phyloP scores from a whole-genome alignment of 2,329 filamentous ascomycete genomes.

The Aureobasidium pullulans region DNA sequence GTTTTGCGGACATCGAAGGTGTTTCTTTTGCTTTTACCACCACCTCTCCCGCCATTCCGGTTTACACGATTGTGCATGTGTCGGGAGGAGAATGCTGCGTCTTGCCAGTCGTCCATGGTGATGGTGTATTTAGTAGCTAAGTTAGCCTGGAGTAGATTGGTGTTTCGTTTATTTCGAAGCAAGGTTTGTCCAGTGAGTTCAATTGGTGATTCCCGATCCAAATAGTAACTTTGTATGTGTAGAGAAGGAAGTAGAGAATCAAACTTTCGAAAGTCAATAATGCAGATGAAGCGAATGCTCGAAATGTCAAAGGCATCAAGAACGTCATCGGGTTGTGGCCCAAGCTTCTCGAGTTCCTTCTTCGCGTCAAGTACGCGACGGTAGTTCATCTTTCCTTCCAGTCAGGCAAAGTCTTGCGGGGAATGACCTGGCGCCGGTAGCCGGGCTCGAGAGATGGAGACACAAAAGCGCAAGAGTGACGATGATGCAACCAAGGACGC shows the following conservation, averaged over 20 bases:
- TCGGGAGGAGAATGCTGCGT: neutral
- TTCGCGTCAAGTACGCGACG: neutral
- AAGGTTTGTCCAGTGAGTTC: no score
- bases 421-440: no score
- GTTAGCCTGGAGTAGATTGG: no score
- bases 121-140: neutral
- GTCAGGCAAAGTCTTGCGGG: neutral
- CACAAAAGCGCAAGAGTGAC: no score
- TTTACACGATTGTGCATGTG: slow-evolving; percentile 1
- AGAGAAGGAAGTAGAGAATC: no score
- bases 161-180: no score
- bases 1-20: slow-evolving; percentile 1
- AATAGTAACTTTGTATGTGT: neutral
- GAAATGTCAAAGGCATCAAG: neutral
- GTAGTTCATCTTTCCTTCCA: neutral
- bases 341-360: neutral
- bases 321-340: slow-evolving; percentile 1
- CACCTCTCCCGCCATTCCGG: neutral
- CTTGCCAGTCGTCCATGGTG: slow-evolving; percentile 2
- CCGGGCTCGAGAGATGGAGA: no score
- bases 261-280: neutral
- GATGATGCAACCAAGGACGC: no score
- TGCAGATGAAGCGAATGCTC: neutral
- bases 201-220: no score
- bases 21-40: neutral